Evolutionary conservation across 2,329 filamentous ascomycete genomes (phyloP).

Genomic region (Fusarium falciforme): DNA sequence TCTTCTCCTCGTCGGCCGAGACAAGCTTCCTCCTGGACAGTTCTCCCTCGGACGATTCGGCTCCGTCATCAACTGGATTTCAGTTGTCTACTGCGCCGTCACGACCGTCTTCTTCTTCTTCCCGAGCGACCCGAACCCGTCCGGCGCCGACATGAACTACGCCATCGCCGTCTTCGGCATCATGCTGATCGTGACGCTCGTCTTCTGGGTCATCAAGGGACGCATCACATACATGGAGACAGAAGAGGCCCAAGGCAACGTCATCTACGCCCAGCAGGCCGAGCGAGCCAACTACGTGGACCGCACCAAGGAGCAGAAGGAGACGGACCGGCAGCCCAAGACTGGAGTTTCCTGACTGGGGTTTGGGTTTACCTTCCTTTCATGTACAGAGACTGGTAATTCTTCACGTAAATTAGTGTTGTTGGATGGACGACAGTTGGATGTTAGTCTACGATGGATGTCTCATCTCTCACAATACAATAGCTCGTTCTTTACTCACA

Average conservation of each 20-base stretch:
- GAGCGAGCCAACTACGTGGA: conserved; percentile 30
- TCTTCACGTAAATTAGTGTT: background rate
- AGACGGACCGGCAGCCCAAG: background rate
- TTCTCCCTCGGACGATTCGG: conserved; percentile 61
- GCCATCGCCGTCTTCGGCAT: conserved; percentile 68
- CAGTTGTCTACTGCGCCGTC: conserved; percentile 62
- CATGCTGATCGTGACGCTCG: conserved; percentile 62
- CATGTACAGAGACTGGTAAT: background rate
- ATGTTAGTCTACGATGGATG: background rate
- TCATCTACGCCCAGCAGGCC: conserved; percentile 35
- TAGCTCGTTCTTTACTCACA: conserved; percentile 16
- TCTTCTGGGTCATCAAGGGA: conserved; percentile 63
- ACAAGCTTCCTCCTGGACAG: conserved; percentile 59
- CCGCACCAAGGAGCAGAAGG: conserved; percentile 13
- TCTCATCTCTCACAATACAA: conserved; percentile 3
- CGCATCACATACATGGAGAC: conserved; percentile 50
- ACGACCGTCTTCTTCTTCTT: conserved; percentile 69
- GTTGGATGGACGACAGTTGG: background rate
- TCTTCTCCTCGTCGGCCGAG: conserved; percentile 62
- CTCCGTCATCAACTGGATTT: conserved; percentile 58
- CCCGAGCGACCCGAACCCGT: conserved; percentile 57
- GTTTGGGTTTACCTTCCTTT: background rate
- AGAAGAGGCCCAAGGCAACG: conserved; percentile 41
- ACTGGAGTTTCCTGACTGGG: conserved; percentile 1
- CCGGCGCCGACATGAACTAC: conserved; percentile 65